Conservation (phyloP, 345 rosid genomes). For the Mallotus nudiflorus region DNA sequence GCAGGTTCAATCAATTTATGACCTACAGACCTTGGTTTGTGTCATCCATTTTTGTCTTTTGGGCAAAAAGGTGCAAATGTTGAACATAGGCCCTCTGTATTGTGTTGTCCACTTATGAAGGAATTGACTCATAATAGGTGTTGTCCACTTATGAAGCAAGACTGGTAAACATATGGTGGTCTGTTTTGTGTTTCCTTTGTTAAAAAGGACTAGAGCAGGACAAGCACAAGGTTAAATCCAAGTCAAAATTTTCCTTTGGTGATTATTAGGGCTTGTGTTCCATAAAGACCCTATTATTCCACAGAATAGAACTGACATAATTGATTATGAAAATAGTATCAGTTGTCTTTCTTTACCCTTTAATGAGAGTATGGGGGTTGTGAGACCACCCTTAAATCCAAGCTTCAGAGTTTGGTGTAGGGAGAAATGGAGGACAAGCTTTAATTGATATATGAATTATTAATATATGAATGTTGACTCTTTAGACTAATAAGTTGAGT, state of each 20-base stretch:
- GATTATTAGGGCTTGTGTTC: no score
- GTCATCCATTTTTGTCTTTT: no score
- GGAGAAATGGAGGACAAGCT: background rate
- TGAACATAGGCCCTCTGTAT: no score
- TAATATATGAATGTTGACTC: background rate
- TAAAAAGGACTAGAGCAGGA: no score
- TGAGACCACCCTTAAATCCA: background rate
- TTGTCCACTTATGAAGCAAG: no score
- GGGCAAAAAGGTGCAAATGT: no score
- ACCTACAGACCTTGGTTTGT: no score
- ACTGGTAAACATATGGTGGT: no score
- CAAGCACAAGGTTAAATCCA: background rate
- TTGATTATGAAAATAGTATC: background rate
- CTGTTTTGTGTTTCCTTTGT: no score
- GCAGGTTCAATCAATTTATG: background rate
- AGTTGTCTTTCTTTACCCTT: background rate
- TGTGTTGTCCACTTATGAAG: no score
- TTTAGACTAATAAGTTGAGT: background rate
- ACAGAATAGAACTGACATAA: background rate
- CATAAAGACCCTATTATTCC: background rate
- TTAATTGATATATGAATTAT: background rate
- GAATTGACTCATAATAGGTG: no score
- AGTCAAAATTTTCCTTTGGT: background rate
- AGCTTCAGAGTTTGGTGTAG: slow-evolving; percentile 1
- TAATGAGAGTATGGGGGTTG: background rate